These are phyloP conservation scores for Amphicarpaea edgeworthii DNA, from an alignment of 306 rosid genomes.

Conservation along the genomic window DNA sequence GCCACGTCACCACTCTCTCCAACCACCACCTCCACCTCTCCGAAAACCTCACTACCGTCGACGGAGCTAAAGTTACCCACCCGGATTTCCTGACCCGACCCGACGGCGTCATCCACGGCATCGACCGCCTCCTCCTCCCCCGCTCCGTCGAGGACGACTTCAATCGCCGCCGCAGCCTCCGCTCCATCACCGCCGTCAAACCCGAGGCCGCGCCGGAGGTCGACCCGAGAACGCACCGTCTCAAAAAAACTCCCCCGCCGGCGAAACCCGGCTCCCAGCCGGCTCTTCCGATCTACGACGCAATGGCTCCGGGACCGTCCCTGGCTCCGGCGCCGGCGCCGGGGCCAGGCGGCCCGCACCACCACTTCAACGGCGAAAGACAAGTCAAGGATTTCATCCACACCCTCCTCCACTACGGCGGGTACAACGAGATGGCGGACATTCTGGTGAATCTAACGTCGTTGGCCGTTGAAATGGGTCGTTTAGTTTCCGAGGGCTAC, in stretches of 20 bases:
- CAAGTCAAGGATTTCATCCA: conserved; percentile 80
- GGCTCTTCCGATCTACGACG: conserved; percentile 65
- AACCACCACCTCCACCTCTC: conserved; percentile 40
- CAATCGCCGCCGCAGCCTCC: conserved; percentile 76
- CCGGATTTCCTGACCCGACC: conserved; percentile 66
- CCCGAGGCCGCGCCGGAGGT: conserved; percentile 79
- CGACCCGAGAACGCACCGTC: conserved; percentile 67
- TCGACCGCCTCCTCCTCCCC: conserved; percentile 65
- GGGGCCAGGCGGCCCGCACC: conserved; percentile 74
- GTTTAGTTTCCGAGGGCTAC: conserved; percentile 79
- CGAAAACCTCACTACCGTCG: conserved; percentile 49
- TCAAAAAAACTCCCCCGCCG: conserved; percentile 58
- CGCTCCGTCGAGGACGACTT: conserved; percentile 70
- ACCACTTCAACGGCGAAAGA: conserved; percentile 74
- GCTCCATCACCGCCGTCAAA: conserved; percentile 70
- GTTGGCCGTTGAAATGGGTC: conserved; percentile 78
- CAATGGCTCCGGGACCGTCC: conserved; percentile 69
- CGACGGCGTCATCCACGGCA: conserved; percentile 81
- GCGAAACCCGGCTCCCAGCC: conserved; percentile 64
- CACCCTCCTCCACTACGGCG: conserved; percentile 74
- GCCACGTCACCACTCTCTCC: conserved; percentile 58
- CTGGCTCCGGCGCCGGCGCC: conserved; percentile 91
- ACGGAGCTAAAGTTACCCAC: conserved; percentile 45
- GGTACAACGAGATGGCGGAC: conserved; percentile 90
- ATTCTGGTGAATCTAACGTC: conserved; percentile 81